phyloP scores from a whole-genome alignment of 2,329 filamentous ascomycete genomes.

The Sarocladium oryzae region DNA sequence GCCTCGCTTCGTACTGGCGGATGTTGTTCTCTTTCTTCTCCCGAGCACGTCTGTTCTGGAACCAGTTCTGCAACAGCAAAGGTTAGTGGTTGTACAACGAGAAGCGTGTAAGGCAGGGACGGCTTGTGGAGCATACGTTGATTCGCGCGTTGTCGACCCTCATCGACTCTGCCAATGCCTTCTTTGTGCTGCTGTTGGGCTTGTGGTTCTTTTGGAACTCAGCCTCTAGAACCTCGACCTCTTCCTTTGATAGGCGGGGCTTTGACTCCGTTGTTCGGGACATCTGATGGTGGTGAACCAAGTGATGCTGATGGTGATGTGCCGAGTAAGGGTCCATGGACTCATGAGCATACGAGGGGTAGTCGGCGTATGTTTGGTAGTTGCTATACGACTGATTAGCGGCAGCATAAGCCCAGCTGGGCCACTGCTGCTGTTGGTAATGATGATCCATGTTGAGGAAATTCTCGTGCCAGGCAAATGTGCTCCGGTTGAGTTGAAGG shows the following conservation, averaged over 20 bases:
- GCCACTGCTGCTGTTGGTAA: conserved; percentile 29
- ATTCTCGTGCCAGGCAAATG: neutral
- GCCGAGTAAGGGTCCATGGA: conserved; percentile 31
- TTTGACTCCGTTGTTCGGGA: conserved; percentile 41
- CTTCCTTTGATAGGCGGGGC: conserved; percentile 50
- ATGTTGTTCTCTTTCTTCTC: conserved; percentile 58
- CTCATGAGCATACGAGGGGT: conserved; percentile 30
- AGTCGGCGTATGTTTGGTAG: conserved; percentile 26
- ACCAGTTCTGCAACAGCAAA: conserved; percentile 52
- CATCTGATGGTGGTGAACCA: conserved; percentile 31
- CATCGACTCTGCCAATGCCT: conserved; percentile 54
- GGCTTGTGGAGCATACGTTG: conserved; percentile 41
- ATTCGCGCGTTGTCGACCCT: conserved; percentile 57
- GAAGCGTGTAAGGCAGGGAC: neutral
- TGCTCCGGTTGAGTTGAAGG: neutral
- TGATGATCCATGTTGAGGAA: conserved; percentile 14
- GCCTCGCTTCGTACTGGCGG: conserved; percentile 32
- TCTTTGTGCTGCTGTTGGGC: conserved; percentile 56
- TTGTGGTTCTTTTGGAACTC: conserved; percentile 60
- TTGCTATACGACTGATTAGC: conserved; percentile 21
- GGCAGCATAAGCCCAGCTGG: conserved; percentile 26
- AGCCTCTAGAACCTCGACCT: conserved; percentile 52
- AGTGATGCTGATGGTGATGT: conserved; percentile 22
- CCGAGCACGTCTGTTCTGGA: conserved; percentile 59
- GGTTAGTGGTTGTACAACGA: neutral